Evolutionary conservation across 2,329 filamentous ascomycete genomes (phyloP), one percentile per base, ranked within the genome.

Genomic region (Stachybotrys chartarum): DNA sequence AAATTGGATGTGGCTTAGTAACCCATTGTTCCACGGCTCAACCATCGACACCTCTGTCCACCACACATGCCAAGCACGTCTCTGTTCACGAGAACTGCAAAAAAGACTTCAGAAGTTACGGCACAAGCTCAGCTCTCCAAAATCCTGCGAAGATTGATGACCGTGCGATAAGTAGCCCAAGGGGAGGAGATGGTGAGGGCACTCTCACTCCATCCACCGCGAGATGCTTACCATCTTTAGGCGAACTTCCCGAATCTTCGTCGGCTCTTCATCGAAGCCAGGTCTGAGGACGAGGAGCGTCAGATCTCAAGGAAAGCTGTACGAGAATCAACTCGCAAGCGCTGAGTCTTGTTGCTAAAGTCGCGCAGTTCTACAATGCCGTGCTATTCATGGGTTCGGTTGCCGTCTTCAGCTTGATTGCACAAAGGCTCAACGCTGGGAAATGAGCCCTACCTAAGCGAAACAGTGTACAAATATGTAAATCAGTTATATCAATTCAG

Each of bases 361-460:
- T 8, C 17, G 17, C 6, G 16, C 16, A 96, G 94, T 99, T 99
- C 71, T 99, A 99, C 75, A 97, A 99, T 66, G 84, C 96, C 0
- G 91, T 97, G 1, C 78, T 97, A 2, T 99, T 97, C 75, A 93
- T 99, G 79, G 94, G 92, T 30, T 97, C 94, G 0, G 89, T 99
- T 30, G 91, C 93, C 7, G 85, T 96, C 57, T 97, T 97, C 76
- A 96, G 93, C 69, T 76, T 99, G 57, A 86, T 94, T 58, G 94
- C 93, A 31, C 94, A 99, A 68, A 87, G 88, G 62, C 88, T 97
- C 81, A 84, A 85, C 59, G 80, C 79, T 30, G 65, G 68, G 31
- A 72, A 70, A 65, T 75, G 56, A 64, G 39, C n/a, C 24, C 4
- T 24, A 3, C 24, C 24, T 4, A 4, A 24, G 24, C 24, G 24